These are phyloP conservation scores for Bruguiera hainesii DNA, from an alignment of 441 rosid genomes.

Conservation along the genomic window DNA sequence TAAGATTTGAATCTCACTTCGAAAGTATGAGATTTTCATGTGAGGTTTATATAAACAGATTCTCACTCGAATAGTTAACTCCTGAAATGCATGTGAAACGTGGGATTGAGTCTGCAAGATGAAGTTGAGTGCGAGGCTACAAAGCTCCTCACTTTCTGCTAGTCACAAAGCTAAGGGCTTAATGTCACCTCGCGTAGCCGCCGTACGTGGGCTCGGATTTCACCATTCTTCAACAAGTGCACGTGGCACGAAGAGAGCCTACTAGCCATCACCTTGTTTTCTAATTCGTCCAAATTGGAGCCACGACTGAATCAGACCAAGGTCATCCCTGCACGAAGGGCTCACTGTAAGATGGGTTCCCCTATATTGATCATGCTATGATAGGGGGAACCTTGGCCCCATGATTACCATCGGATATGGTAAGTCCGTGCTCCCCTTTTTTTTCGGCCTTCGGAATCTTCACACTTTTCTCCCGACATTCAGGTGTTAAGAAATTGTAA, in stretches of 20 bases:
- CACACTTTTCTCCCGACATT: too few relatives aligned
- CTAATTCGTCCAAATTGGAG: too few relatives aligned
- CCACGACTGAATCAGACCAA: too few relatives aligned
- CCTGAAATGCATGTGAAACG: constrained; percentile 48
- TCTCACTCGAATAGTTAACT: too few relatives aligned
- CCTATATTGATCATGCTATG: constrained; percentile 50
- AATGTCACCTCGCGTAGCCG: constrained; percentile 44
- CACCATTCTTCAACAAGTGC: constrained; percentile 59
- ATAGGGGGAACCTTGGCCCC: constrained; percentile 58
- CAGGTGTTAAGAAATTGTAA: too few relatives aligned
- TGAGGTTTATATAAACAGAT: too few relatives aligned
- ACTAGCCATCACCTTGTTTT: too few relatives aligned
- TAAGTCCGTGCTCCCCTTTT: constrained; percentile 25
- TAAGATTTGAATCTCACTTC: too few relatives aligned
- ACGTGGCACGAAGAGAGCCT: constrained; percentile 47
- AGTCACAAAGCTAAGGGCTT: constrained; percentile 58
- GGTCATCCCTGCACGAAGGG: constrained; percentile 37
- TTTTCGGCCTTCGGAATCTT: too few relatives aligned
- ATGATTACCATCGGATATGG: constrained; percentile 49
- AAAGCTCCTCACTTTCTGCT: constrained; percentile 47
- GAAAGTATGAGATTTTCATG: neutral
- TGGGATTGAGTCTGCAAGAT: constrained; percentile 56
- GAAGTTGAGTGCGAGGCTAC: constrained; percentile 36
- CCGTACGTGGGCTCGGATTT: constrained; percentile 75
- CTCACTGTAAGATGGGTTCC: constrained; percentile 63